A percentile compares a stretch with the other conserved stretches of the same genome.
These are phyloP conservation scores for Lablab purpureus DNA, from an alignment of 306 rosid species.

Conservation along the genomic window DNA sequence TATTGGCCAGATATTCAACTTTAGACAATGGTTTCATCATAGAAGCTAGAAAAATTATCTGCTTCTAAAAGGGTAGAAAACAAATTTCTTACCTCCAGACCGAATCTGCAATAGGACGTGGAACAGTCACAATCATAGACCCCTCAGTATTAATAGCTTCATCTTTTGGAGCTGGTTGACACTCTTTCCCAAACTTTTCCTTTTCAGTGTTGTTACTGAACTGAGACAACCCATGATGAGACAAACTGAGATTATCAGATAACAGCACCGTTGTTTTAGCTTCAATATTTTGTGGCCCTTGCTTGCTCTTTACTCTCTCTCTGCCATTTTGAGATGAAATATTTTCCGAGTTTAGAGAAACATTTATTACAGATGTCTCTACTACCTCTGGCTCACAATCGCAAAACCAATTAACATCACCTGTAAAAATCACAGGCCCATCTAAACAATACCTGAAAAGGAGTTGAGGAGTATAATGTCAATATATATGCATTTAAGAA, in stretches of 20 bases:
- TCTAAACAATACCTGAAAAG: constrained; percentile 67
- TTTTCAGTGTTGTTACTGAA: constrained; percentile 29
- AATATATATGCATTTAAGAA: constrained; percentile 4
- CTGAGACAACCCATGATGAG: constrained; percentile 24
- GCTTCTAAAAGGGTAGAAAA: constrained; percentile 14
- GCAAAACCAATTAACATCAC: constrained; percentile 69
- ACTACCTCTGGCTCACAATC: constrained; percentile 47
- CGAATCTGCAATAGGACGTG: constrained; percentile 71
- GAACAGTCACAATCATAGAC: constrained; percentile 34
- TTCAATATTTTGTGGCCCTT: constrained; percentile 22
- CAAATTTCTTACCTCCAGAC: constrained; percentile 67
- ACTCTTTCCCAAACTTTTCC: constrained; percentile 12
- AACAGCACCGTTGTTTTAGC: constrained; percentile 11
- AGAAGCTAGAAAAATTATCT: constrained; percentile 24
- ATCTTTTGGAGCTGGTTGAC: constrained; percentile 20
- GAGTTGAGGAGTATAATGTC: constrained; percentile 20
- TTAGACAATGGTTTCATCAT: constrained; percentile 31
- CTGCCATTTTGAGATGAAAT: constrained; percentile 13
- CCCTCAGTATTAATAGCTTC: constrained; percentile 32
- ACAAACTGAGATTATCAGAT: constrained; percentile 6
- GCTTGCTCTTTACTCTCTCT: neutral
- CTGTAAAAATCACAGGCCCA: constrained; percentile 48
- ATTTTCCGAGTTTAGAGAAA: constrained; percentile 13
- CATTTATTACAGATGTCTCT: constrained; percentile 15
- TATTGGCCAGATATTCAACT: constrained; percentile 43